A percentile compares a stretch with the other conserved stretches of the same genome.
These are phyloP conservation scores for Penicillium oxalicum DNA, from an alignment of 2,329 filamentous ascomycete species.

Conservation along the genomic window DNA sequence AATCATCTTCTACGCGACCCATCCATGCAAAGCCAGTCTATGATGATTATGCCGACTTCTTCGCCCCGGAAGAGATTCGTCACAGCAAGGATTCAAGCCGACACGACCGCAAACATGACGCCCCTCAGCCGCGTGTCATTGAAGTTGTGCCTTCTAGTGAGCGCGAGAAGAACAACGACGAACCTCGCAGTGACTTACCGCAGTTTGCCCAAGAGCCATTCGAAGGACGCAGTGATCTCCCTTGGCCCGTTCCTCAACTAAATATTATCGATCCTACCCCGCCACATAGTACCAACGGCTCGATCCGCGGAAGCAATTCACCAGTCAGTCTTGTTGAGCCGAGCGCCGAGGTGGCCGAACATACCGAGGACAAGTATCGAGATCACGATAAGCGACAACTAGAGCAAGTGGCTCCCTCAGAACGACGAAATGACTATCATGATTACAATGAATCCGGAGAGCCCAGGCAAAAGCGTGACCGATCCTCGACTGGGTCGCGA, in stretches of 20 bases:
- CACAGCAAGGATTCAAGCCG: conserved; percentile 35
- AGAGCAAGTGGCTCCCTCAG: conserved; percentile 35
- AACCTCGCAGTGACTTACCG: conserved; percentile 14
- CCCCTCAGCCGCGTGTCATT: conserved; percentile 24
- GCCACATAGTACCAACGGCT: conserved; percentile 43
- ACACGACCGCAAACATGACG: conserved; percentile 13
- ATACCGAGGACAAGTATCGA: neutral
- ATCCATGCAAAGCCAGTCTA: conserved; percentile 32
- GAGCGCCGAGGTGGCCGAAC: neutral
- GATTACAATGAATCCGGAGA: neutral
- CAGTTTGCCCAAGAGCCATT: conserved; percentile 17
- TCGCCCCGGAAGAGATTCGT: conserved; percentile 36
- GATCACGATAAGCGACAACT: conserved; percentile 9
- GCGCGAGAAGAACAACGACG: conserved; percentile 9
- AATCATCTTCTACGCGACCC: conserved; percentile 25
- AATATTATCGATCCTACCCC: conserved; percentile 55
- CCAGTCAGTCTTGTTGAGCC: conserved; percentile 28
- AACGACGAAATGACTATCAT: neutral
- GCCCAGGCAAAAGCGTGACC: conserved; percentile 23
- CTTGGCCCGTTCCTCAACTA: conserved; percentile 48
- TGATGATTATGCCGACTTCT: conserved; percentile 41
- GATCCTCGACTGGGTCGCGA: conserved; percentile 46
- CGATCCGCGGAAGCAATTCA: conserved; percentile 28
- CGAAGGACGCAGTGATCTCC: conserved; percentile 20
- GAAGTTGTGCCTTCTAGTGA: conserved; percentile 29